Percentiles rank a stretch among this genome's conserved stretches.
phyloP scores from a whole-genome alignment of 345 rosid genomes.

The Psidium friedrichsthalianum region DNA sequence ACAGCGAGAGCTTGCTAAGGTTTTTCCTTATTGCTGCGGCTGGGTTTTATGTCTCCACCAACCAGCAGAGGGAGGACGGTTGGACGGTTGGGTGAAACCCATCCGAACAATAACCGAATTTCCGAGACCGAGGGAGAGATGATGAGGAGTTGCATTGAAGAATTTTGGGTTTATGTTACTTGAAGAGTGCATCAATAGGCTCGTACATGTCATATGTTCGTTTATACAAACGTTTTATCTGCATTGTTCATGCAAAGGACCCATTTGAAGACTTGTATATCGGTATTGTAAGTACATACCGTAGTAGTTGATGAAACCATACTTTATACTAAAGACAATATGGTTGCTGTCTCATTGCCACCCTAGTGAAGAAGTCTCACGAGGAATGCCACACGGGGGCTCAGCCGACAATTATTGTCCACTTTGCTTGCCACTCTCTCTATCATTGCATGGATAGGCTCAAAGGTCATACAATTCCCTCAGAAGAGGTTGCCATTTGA shows the following conservation, averaged over 20 bases:
- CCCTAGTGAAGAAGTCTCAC: neutral
- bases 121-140: neutral
- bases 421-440: neutral
- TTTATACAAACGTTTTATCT: neutral
- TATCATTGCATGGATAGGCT: neutral
- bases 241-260: neutral
- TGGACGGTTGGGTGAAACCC: neutral
- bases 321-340: neutral
- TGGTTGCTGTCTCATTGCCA: neutral
- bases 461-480: neutral
- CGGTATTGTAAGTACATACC: neutral
- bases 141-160: neutral
- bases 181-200: neutral
- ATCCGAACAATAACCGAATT: neutral
- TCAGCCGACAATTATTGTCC: neutral
- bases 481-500: neutral
- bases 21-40: neutral
- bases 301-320: neutral
- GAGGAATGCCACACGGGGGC: neutral
- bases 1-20: neutral
- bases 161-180: neutral
- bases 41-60: neutral
- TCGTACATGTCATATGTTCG: neutral
- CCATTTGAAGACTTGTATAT: neutral
- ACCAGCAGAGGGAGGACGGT: neutral